These are phyloP conservation scores for Trichoderma harzianum DNA, from an alignment of 2,329 filamentous ascomycete species.

Conservation along the genomic window DNA sequence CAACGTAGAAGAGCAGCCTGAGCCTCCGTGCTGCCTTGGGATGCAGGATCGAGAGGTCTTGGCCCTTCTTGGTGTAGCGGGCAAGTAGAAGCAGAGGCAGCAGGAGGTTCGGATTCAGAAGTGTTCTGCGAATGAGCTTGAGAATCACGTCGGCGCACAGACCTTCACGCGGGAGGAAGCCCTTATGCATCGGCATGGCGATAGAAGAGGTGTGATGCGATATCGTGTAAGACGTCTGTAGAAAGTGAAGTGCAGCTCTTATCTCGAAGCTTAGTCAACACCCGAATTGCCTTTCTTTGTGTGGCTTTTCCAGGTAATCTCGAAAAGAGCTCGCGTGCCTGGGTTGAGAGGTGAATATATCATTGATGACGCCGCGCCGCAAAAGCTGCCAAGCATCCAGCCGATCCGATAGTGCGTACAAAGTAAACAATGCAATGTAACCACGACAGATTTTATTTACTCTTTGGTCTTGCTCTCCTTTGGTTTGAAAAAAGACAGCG, in stretches of 20 bases:
- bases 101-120: constrained; percentile 62
- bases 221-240: not conserved
- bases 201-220: not conserved
- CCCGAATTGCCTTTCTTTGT: not conserved
- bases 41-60: constrained; percentile 51
- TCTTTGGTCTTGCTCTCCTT: not conserved
- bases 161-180: constrained; percentile 53
- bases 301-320: not conserved
- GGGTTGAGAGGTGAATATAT: not conserved
- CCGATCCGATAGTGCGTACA: not conserved
- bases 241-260: not conserved
- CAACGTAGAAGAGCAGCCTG: constrained; percentile 31
- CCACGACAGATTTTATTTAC: not conserved
- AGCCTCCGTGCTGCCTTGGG: constrained; percentile 50
- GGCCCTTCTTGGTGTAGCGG: constrained; percentile 61
- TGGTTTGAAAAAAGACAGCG: not conserved
- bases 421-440: not conserved
- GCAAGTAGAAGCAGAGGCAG: constrained; percentile 61
- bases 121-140: constrained; percentile 55
- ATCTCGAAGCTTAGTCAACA: not conserved
- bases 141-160: constrained; percentile 60
- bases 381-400: not conserved
- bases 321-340: not conserved
- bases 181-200: constrained; percentile 44
- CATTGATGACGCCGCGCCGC: not conserved